A percentile compares a stretch with the other conserved stretches of the same genome.
These are phyloP conservation scores for Phytophthora cryptogea DNA, from an alignment of 352 stramenopile genomes.

Conservation along the genomic window DNA sequence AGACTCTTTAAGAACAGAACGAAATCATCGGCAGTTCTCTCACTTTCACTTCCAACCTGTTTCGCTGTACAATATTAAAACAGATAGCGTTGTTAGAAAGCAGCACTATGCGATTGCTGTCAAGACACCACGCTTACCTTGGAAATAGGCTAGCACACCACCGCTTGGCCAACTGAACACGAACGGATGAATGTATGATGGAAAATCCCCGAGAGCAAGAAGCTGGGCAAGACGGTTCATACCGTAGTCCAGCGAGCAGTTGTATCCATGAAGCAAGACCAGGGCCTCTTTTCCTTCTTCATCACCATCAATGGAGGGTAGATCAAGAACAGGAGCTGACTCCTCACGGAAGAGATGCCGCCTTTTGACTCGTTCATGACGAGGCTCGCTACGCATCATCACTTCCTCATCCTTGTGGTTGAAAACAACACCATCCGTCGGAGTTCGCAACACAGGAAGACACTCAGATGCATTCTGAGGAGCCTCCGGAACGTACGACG, in stretches of 20 bases:
- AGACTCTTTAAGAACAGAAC: constrained; percentile 58
- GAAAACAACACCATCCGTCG: constrained; percentile 59
- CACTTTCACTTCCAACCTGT: constrained; percentile 46
- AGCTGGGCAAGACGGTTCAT: constrained; percentile 66
- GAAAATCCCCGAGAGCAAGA: constrained; percentile 67
- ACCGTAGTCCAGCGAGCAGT: constrained; percentile 70
- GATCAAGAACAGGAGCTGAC: constrained; percentile 38
- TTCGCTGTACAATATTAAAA: constrained; percentile 33
- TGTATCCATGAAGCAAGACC: constrained; percentile 72
- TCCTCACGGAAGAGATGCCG: constrained; percentile 37
- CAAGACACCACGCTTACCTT: constrained; percentile 28
- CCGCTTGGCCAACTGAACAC: constrained; percentile 79
- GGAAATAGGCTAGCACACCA: constrained; percentile 61
- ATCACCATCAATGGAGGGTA: constrained; percentile 16
- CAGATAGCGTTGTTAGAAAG: constrained; percentile 1
- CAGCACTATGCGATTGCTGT: neutral
- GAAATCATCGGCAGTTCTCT: constrained; percentile 48
- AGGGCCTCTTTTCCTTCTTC: constrained; percentile 58
- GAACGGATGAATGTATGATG: constrained; percentile 66
- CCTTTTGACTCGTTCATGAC: constrained; percentile 21
- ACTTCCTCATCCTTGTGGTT: constrained; percentile 36
- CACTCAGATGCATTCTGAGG: constrained; percentile 48
- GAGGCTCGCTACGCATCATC: constrained; percentile 10
- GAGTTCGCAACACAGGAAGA: constrained; percentile 42
- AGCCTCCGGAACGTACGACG: constrained; percentile 35